phyloP scores from a whole-genome alignment of 371 early-diverging fungal genomes.

The Mucor racemosus region DNA sequence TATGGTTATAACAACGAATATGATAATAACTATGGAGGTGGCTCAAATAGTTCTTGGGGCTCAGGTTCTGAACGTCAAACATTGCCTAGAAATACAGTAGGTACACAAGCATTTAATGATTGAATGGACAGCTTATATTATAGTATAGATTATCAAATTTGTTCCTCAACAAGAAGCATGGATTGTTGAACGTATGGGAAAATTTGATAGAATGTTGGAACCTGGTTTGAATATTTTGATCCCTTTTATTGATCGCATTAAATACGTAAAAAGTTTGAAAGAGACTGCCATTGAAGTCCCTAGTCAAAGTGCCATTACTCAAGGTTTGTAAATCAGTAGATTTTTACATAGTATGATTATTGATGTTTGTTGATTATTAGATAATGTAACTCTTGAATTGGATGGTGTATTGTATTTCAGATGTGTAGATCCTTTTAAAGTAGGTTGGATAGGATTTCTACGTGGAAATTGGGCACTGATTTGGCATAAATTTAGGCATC shows the following conservation, averaged over 20 bases:
- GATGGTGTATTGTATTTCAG: constrained; percentile 97
- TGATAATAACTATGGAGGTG: constrained; percentile 31
- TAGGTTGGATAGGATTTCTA: constrained; percentile 18
- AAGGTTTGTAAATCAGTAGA: constrained; percentile 51
- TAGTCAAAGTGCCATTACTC: constrained; percentile 92
- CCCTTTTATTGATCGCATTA: constrained; percentile 88
- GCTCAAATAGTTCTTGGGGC: constrained; percentile 33
- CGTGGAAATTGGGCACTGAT: neutral
- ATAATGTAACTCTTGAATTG: constrained; percentile 94
- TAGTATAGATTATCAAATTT: constrained; percentile 83
- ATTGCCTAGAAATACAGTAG: constrained; percentile 59
- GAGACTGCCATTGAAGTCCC: constrained; percentile 95
- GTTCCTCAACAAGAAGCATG: constrained; percentile 98
- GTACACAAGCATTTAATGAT: neutral
- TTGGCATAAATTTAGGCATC: constrained; percentile 65
- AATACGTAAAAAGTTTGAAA: constrained; percentile 94
- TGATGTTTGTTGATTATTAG: constrained; percentile 38
- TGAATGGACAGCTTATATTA: neutral
- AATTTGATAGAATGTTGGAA: constrained; percentile 85
- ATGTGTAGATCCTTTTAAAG: constrained; percentile 93
- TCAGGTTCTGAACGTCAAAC: constrained; percentile 42
- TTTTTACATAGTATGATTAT: neutral
- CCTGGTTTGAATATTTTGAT: constrained; percentile 91
- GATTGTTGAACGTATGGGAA: constrained; percentile 90
- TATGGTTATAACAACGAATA: constrained; percentile 44